Percentiles rank a stretch among this genome's conserved stretches.
Evolutionary conservation across 2,329 filamentous ascomycete species (phyloP).

Genomic region (Pseudogymnoascus sp.): DNA sequence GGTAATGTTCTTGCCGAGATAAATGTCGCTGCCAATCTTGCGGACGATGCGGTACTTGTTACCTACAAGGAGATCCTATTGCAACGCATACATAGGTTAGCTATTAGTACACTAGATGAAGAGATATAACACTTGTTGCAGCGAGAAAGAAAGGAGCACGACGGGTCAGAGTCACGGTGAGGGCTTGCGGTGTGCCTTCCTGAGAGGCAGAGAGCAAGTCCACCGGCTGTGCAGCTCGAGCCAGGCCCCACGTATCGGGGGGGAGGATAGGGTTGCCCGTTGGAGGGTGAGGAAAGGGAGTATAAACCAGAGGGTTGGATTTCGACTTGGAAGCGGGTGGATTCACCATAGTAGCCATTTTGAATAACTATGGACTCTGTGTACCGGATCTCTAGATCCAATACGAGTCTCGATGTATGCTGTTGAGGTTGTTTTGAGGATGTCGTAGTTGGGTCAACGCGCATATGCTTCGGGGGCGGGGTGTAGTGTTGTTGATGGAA

Average conservation of each 20-base stretch:
- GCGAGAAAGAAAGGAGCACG: neutral
- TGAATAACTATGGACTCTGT: constrained; percentile 31
- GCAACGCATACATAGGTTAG: neutral
- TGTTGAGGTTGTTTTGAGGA: neutral
- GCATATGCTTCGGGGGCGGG: neutral
- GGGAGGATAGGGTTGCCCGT: constrained; percentile 18
- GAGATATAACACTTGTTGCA: neutral
- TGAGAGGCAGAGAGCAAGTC: neutral
- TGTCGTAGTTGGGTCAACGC: neutral
- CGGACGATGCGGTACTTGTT: constrained; percentile 99
- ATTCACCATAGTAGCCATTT: constrained; percentile 56
- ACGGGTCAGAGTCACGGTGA: neutral
- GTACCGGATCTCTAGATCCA: constrained; percentile 21
- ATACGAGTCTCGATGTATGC: constrained; percentile 23
- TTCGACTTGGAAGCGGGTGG: constrained; percentile 30
- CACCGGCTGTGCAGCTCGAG: neutral
- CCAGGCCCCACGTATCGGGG: neutral
- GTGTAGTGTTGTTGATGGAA: neutral
- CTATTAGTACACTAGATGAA: neutral
- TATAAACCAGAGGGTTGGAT: constrained; percentile 30
- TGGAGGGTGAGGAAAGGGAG: constrained; percentile 31
- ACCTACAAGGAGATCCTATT: constrained; percentile 91
- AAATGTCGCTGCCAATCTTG: constrained; percentile 98
- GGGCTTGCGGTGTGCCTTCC: neutral
- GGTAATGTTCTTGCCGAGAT: constrained; percentile 98